Base-by-base conservation (phyloP, 2,329 filamentous ascomycete genomes). In the Herpotrichia juniperi region DNA sequence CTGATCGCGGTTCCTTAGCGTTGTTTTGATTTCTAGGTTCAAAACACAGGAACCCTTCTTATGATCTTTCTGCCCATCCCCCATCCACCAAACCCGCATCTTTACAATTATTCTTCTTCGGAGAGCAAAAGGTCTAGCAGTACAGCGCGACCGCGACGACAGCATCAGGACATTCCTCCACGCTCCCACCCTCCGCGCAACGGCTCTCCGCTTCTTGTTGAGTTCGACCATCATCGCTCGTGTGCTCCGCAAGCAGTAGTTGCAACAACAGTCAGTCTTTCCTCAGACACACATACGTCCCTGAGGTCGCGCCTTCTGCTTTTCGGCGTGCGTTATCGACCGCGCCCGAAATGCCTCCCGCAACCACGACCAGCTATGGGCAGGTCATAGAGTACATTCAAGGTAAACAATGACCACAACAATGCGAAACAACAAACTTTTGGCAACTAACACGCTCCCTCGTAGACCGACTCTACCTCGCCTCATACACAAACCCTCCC, bases 341-440 rank as follows among this genome's bases (percentile, higher is more conserved):
- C 57, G 54, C 57, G 37, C 59, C 62, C 45, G 67, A 53, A 48
- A 67, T 70, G 66, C 60, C 69, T 56, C 68, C 64, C 28, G 63
- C 60, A 25, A 51, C 55, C 48, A 56, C 66, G 50, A 78, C 66
- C 49, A 89, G 86, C 76, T 85, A 90, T 78, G 92, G 91, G 57
- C 91, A 96, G 79, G 87, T 96, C 66, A 93, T 97, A 72, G 93
- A 97, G 80, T 97, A 96, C 76, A 96, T 97, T 67, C 90, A 92
- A 80, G 90, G 92, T 96, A 82, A 66, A 64, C 59, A 66, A 57
- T 48, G 57, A 44, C 49, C 42, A 31, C 19, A 32, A 44, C n/a
- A 35, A 37, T 25, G 19, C 16, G 32, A 46, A 45, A 57, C 58
- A 40, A 66, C 46, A 43, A 51, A 35, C 12, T 26, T 42, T 48